Conservation (phyloP, 805 yeast species). For the Barnettozyma sp. region DNA sequence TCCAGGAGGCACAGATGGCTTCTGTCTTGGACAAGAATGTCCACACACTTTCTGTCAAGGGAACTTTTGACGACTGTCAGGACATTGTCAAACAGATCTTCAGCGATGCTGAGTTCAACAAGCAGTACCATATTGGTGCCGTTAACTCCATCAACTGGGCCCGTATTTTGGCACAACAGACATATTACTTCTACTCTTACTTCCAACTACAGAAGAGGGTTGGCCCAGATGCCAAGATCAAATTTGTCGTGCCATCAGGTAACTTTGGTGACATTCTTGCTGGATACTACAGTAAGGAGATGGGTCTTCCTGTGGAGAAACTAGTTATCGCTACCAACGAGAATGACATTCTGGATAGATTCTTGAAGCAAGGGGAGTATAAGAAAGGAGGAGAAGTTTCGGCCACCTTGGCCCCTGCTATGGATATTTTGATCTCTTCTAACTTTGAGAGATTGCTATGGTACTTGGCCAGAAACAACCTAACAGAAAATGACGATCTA, state of each 20-base stretch:
- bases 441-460: slow-evolving; percentile 95
- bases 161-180: slow-evolving; percentile 93
- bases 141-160: slow-evolving; percentile 99
- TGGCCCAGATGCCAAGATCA: slow-evolving; percentile 43
- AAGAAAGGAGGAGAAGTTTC: slow-evolving; percentile 71
- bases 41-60: slow-evolving; percentile 90
- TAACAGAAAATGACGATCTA: slow-evolving; percentile 40
- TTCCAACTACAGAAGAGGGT: slow-evolving; percentile 53
- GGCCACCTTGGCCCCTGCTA: slow-evolving; percentile 93
- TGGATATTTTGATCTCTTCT: slow-evolving; percentile 94
- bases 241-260: slow-evolving; percentile 94
- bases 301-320: slow-evolving; percentile 89
- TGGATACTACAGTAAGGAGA: slow-evolving; percentile 87
- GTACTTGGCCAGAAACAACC: slow-evolving; percentile 78
- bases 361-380: slow-evolving; percentile 79
- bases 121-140: slow-evolving; percentile 90
- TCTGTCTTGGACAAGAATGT: slow-evolving; percentile 90
- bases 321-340: slow-evolving; percentile 93
- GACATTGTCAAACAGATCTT: slow-evolving; percentile 90
- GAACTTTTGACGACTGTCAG: slow-evolving; percentile 98
- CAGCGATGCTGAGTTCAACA: slow-evolving; percentile 83
- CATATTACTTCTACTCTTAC: slow-evolving; percentile 91
- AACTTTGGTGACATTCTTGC: slow-evolving; percentile 98
- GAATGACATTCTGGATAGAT: slow-evolving; percentile 91
- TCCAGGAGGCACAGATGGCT: slow-evolving; percentile 98